Evolutionary conservation across 306 rosid species (phyloP), one percentile per base, ranked within the genome.

Genomic region (Styphnolobium japonicum): DNA sequence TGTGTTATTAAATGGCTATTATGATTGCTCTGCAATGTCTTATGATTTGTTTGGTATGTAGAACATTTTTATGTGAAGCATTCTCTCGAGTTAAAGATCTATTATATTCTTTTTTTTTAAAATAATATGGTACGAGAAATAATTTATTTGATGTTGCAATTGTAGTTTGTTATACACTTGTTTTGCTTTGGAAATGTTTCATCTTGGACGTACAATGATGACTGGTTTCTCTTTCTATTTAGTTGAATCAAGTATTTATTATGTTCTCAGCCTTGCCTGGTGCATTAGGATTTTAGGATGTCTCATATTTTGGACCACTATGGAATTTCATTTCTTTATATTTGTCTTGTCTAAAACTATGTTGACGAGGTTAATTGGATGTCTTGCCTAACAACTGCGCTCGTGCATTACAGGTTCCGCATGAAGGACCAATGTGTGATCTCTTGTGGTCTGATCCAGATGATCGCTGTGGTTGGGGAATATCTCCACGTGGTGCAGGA

Each of bases 391-490:
- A 51, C 27, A 19, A 49, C 49, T 36, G 49, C 57, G 29, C 49
- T 43, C 60, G 49, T 69, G 79, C 75, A 21, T 73, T 81, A 36
- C 83, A 94, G 98, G 97, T 92, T 85, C 98, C 98, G 7, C 98
- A 95, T 45, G 98, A 95, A 90, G 98, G 98, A 73, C 98, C 98
- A 2, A 95, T 95, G 98, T 95, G 98, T 64, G 98, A 95, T 66
- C 97, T 95, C 69, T 86, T 95, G 73, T 95, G 98, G 98, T 95
- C 98, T 68, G 98, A 95, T 86, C 98, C 98, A 10, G 98, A 95
- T 75, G 98, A 95, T 81, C 97, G 98, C 10, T 95, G 98, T 82
- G 98, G 98, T 75, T 95, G 98, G 98, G 98, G 98, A 81, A 95
- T 95, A 86, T 95, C 98, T 64, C 98, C 98, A 12, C 98, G 98